These are phyloP conservation scores for Coleophoma eucalyptorum DNA, from an alignment of 2,329 filamentous ascomycete genomes.

Conservation along the genomic window DNA sequence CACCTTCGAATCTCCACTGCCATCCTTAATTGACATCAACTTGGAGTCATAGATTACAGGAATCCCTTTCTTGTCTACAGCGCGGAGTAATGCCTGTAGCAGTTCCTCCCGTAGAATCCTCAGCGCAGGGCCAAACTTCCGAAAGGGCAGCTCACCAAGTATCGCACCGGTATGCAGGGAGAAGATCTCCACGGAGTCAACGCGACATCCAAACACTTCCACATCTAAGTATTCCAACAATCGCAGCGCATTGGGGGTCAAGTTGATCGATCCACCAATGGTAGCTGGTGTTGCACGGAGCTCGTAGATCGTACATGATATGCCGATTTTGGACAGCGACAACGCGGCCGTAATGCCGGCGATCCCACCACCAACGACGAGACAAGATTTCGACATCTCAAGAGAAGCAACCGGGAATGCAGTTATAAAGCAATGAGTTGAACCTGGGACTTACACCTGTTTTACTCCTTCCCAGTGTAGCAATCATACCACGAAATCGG, in stretches of 20 bases:
- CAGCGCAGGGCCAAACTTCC: slow-evolving; percentile 17
- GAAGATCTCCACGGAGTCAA: slow-evolving; percentile 24
- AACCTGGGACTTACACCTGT: too few relatives aligned
- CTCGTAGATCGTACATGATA: slow-evolving; percentile 42
- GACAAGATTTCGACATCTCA: slow-evolving; percentile 3
- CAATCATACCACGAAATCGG: too few relatives aligned
- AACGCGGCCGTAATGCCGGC: slow-evolving; percentile 46
- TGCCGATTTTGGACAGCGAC: slow-evolving; percentile 38
- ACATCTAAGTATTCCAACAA: slow-evolving; percentile 38
- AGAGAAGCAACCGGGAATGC: too few relatives aligned
- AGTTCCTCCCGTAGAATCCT: slow-evolving; percentile 24
- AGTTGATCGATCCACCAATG: slow-evolving; percentile 40
- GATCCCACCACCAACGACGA: slow-evolving; percentile 48
- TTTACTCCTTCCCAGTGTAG: too few relatives aligned
- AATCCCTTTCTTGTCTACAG: slow-evolving; percentile 9
- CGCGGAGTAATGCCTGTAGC: slow-evolving; percentile 19
- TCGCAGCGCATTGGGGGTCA: slow-evolving; percentile 41
- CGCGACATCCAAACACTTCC: slow-evolving; percentile 14
- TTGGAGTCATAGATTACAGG: slow-evolving; percentile 10
- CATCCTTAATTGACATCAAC: slow-evolving; percentile 5
- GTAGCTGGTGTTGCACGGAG: slow-evolving; percentile 39
- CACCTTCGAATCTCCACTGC: slow-evolving; percentile 4
- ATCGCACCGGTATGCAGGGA: slow-evolving; percentile 22
- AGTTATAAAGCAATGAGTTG: too few relatives aligned
- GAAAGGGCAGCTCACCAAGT: slow-evolving; percentile 17